Evolutionary conservation across 108 stramenopile species (phyloP).

Genomic region (Nitzschia palea): DNA sequence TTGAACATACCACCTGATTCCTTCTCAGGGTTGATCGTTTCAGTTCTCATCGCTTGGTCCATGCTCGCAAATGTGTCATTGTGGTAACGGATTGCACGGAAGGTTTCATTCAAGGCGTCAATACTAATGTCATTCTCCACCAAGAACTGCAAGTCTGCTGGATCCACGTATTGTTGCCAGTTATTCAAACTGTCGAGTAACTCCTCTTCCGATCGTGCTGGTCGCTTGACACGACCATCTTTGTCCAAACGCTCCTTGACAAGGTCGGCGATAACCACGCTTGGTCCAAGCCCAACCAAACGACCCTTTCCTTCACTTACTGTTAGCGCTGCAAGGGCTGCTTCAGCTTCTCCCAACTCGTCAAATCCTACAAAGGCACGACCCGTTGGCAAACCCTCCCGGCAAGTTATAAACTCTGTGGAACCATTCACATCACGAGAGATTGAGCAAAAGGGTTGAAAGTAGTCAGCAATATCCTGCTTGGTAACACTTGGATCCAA

Average conservation of each 20-base stretch:
- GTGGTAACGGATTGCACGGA: conserved; percentile 67
- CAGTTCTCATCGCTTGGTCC: conserved; percentile 70
- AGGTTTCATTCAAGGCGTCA: conserved; percentile 58
- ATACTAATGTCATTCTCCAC: conserved; percentile 57
- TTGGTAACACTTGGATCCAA: conserved; percentile 63
- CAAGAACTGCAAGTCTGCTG: conserved; percentile 66
- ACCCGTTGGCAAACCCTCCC: conserved; percentile 63
- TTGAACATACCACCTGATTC: conserved; percentile 52
- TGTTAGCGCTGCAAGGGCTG: conserved; percentile 35
- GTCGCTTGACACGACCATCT: conserved; percentile 39
- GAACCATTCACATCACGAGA: conserved; percentile 71
- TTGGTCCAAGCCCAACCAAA: conserved; percentile 9
- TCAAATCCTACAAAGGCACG: conserved; percentile 85
- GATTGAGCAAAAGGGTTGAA: conserved; percentile 69
- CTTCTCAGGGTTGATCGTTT: conserved; percentile 56
- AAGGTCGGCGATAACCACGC: conserved; percentile 33
- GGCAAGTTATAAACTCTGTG: conserved; percentile 73
- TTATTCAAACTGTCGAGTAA: conserved; percentile 68
- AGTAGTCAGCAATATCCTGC: conserved; percentile 59
- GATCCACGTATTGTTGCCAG: conserved; percentile 83
- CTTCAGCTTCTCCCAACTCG: conserved; percentile 65
- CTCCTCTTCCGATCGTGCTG: conserved; percentile 59
- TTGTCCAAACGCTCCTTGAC: conserved; percentile 18
- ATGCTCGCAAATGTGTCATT: conserved; percentile 67
- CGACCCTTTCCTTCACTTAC: conserved; percentile 10